Conservation (phyloP, 164 flowering plant genomes). For the Liquidambar formosana region DNA sequence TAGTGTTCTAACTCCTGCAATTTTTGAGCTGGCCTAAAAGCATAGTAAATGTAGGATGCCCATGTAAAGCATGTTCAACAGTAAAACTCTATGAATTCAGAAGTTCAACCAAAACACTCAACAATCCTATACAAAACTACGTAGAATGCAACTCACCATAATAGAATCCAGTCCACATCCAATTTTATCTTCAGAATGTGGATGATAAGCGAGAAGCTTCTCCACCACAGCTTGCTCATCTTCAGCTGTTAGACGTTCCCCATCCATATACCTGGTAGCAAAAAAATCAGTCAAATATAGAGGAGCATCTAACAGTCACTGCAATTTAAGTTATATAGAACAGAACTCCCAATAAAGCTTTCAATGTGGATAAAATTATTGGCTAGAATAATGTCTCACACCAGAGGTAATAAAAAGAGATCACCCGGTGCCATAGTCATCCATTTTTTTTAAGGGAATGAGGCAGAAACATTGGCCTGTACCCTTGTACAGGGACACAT, state of each 20-base stretch:
- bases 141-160: slow-evolving; percentile 48
- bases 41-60: neutral
- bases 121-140: neutral
- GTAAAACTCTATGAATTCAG: neutral
- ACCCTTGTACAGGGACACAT: neutral
- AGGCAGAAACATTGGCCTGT: neutral
- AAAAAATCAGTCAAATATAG: slow-evolving; percentile 17
- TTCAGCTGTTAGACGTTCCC: slow-evolving; percentile 57
- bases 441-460: neutral
- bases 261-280: slow-evolving; percentile 70
- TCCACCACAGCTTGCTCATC: slow-evolving; percentile 76
- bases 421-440: neutral
- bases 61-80: neutral
- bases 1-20: neutral
- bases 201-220: slow-evolving; percentile 86
- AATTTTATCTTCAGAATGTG: slow-evolving; percentile 83
- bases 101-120: neutral
- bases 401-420: neutral
- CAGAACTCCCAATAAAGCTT: neutral
- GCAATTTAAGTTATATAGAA: neutral
- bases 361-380: no score
- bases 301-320: neutral
- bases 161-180: slow-evolving; percentile 82
- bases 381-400: no score
- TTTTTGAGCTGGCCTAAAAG: neutral